Conservation (phyloP, 202 grass and related monocot genomes). For the Miscanthus sacchariflorus region DNA sequence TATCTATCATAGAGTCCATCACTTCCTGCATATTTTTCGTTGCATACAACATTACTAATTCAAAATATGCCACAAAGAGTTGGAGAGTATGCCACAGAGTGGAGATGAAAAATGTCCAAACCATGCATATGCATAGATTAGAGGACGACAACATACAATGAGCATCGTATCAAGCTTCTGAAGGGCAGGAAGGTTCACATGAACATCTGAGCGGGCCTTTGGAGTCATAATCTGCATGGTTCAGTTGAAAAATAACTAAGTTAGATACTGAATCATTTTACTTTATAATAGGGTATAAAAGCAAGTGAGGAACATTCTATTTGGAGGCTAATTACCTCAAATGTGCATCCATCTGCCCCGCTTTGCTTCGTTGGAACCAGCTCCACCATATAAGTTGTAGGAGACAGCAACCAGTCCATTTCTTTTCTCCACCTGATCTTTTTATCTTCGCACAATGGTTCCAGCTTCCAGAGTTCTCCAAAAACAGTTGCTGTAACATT, state of each 20-base stretch:
- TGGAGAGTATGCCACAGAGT: background rate
- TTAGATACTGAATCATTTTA: constrained; percentile 18
- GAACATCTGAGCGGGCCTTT: constrained; percentile 92
- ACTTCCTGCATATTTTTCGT: constrained; percentile 70
- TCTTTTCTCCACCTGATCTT: constrained; percentile 90
- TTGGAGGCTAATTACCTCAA: constrained; percentile 68
- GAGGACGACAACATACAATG: constrained; percentile 67
- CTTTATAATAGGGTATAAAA: background rate
- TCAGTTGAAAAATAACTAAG: background rate
- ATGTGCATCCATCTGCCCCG: constrained; percentile 71
- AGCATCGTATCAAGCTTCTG: constrained; percentile 97
- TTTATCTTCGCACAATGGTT: constrained; percentile 83
- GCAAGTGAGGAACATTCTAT: background rate
- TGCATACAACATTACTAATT: constrained; percentile 20
- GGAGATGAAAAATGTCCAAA: background rate
- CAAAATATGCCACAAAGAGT: constrained; percentile 27
- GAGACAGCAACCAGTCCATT: constrained; percentile 97
- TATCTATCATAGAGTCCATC: constrained; percentile 87
- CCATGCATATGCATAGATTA: background rate
- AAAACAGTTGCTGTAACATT: constrained; percentile 74
- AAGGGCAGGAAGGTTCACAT: constrained; percentile 95
- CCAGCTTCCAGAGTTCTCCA: constrained; percentile 97
- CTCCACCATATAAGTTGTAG: constrained; percentile 96
- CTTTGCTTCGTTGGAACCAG: constrained; percentile 91
- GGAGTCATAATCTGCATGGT: constrained; percentile 92